A percentile compares a stretch with the other conserved stretches of the same genome.
Conservation (phyloP, 1,284 basidiomycete genomes). For the Porodaedalea pini region DNA sequence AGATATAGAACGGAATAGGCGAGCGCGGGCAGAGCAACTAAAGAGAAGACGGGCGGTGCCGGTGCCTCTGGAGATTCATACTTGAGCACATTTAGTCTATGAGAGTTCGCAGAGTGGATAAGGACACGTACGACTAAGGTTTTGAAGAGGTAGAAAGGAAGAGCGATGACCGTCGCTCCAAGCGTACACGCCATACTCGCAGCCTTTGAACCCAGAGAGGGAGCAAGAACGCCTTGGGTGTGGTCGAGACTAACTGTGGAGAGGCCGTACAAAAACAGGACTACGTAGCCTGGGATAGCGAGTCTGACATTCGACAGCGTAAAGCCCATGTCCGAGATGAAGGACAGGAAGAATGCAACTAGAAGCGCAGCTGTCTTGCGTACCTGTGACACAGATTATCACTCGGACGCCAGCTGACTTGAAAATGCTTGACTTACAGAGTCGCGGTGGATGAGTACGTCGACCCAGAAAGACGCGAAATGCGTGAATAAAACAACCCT, state of each 20-base stretch:
- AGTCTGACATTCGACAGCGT: conserved; percentile 42
- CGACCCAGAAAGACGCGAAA: conserved; percentile 62
- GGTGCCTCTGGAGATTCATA: conserved; percentile 36
- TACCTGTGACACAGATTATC: background rate
- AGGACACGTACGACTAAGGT: conserved; percentile 48
- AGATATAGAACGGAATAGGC: conserved; percentile 57
- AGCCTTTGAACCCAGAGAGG: conserved; percentile 51
- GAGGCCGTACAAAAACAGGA: conserved; percentile 54
- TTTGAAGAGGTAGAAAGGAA: conserved; percentile 61
- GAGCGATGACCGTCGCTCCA: conserved; percentile 58
- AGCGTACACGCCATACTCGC: conserved; percentile 52
- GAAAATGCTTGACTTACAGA: conserved; percentile 37
- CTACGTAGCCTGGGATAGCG: conserved; percentile 60
- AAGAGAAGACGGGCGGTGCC: conserved; percentile 48
- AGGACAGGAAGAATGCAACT: conserved; percentile 43
- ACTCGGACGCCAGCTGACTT: background rate
- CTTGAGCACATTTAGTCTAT: conserved; percentile 27
- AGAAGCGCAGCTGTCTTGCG: conserved; percentile 33
- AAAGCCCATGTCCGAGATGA: conserved; percentile 53
- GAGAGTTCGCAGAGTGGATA: conserved; percentile 8
- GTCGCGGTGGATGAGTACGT: conserved; percentile 44
- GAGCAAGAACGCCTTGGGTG: conserved; percentile 51
- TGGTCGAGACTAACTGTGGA: conserved; percentile 59
- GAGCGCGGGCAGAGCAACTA: conserved; percentile 55
- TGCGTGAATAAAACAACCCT: conserved; percentile 67